phyloP scores from a whole-genome alignment of 2,329 filamentous ascomycete species.

The Claviceps lovelessii region DNA sequence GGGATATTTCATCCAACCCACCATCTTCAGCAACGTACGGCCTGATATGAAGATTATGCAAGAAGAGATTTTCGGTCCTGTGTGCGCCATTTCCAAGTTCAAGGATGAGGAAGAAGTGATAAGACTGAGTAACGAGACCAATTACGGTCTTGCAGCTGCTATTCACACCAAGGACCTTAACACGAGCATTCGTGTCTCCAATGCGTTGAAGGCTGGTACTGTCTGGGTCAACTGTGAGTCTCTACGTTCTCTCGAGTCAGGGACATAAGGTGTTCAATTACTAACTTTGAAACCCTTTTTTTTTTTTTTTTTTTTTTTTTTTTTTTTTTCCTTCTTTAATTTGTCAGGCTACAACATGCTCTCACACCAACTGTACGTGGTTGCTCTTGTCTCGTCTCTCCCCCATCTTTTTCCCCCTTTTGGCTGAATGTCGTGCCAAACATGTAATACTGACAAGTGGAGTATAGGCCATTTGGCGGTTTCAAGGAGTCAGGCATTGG shows the following conservation, averaged over 20 bases:
- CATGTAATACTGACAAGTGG: not conserved
- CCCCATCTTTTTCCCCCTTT: too few species aligned
- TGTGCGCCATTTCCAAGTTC: constrained; percentile 77
- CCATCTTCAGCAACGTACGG: constrained; percentile 72
- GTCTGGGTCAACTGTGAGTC: constrained; percentile 38
- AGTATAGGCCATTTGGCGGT: constrained; percentile 48
- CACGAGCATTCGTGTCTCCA: constrained; percentile 67
- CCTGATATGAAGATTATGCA: constrained; percentile 82
- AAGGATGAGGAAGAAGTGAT: constrained; percentile 68
- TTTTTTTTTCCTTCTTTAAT: constrained; percentile 8
- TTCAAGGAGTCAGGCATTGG: constrained; percentile 70
- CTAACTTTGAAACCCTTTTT: constrained; percentile 1
- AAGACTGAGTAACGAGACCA: constrained; percentile 57
- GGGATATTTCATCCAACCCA: constrained; percentile 85
- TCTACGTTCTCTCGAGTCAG: not conserved
- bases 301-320: constrained; percentile 7
- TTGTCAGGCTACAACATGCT: constrained; percentile 43
- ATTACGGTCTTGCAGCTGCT: constrained; percentile 70
- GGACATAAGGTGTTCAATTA: not conserved
- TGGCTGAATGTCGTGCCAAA: not conserved
- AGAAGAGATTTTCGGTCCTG: constrained; percentile 86
- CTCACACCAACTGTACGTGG: constrained; percentile 5
- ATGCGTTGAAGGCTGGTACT: constrained; percentile 56
- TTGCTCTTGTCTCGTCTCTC: not conserved
- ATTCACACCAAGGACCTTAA: constrained; percentile 73